Percentiles rank a stretch among this genome's conserved stretches.
Conservation (phyloP, 208 protist genomes). For the Strigomonas culicis region DNA sequence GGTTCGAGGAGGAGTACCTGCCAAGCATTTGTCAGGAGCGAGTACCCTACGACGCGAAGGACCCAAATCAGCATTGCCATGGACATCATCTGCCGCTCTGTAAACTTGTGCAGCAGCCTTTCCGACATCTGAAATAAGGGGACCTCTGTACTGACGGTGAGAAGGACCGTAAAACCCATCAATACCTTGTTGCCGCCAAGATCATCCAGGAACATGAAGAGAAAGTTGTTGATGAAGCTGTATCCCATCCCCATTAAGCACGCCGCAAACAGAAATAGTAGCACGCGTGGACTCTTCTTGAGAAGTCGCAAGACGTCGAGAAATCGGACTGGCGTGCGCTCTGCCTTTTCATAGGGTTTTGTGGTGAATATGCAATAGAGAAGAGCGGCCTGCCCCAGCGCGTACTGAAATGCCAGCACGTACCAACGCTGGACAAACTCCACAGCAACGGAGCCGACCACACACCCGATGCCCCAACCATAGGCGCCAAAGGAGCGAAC, state of each 20-base stretch:
- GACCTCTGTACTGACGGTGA: conserved; percentile 69
- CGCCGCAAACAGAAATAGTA: conserved; percentile 39
- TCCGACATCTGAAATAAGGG: conserved; percentile 51
- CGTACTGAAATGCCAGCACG: conserved; percentile 30
- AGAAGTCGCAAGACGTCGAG: conserved; percentile 38
- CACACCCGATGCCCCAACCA: conserved; percentile 47
- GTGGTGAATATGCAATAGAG: conserved; percentile 34
- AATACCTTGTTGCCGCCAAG: conserved; percentile 34
- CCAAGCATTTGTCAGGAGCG: conserved; percentile 52
- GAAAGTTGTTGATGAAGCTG: conserved; percentile 52
- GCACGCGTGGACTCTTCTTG: conserved; percentile 17
- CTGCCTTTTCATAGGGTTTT: conserved; percentile 29
- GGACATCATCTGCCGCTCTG: conserved; percentile 48
- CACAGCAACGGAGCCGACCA: conserved; percentile 22
- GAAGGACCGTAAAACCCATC: conserved; percentile 45
- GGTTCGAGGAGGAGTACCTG: conserved; percentile 57
- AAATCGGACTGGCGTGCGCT: conserved; percentile 19
- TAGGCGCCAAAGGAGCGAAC: conserved; percentile 43
- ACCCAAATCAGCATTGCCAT: conserved; percentile 43
- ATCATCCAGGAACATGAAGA: conserved; percentile 56
- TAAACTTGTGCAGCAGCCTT: conserved; percentile 29
- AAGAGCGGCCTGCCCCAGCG: conserved; percentile 30
- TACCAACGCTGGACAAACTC: conserved; percentile 18
- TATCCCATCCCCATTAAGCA: conserved; percentile 58
- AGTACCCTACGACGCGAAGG: conserved; percentile 53